These are phyloP conservation scores for Chlorella sp. DNA, from an alignment of 139 green algal genomes.

Conservation along the genomic window DNA sequence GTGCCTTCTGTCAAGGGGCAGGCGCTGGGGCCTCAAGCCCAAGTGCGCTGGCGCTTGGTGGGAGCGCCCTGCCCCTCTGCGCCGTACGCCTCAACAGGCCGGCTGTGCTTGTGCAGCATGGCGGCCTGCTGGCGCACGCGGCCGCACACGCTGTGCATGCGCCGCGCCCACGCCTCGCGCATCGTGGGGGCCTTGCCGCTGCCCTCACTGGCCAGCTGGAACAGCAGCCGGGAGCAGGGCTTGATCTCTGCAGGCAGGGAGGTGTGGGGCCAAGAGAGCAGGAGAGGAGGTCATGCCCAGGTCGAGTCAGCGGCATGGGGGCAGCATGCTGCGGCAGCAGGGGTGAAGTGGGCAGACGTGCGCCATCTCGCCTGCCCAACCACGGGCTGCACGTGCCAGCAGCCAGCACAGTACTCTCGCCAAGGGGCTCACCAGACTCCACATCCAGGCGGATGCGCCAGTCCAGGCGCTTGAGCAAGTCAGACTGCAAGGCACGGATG, in stretches of 20 bases:
- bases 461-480: constrained; percentile 5
- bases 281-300: no score
- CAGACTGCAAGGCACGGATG: neutral
- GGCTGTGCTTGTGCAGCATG: neutral
- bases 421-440: neutral
- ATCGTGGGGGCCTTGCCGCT: no score
- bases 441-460: constrained; percentile 30
- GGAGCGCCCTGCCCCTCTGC: neutral
- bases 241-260: constrained; percentile 20
- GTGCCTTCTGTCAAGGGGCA: no score
- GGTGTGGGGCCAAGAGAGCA: no score
- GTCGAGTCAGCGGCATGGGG: no score
- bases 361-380: no score
- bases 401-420: no score
- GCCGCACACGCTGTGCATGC: constrained; percentile 3
- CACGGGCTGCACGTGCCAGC: no score
- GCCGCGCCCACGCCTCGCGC: neutral
- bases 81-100: neutral
- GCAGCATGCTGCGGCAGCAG: no score
- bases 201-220: neutral
- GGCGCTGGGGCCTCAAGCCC: neutral
- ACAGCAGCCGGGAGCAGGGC: constrained; percentile 12
- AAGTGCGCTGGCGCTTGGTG: constrained; percentile 21
- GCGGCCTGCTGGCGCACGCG: neutral
- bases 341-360: no score